Evolutionary conservation across 371 early-diverging fungal genomes (phyloP).

Genomic region (Dinochytrium kinnereticum): DNA sequence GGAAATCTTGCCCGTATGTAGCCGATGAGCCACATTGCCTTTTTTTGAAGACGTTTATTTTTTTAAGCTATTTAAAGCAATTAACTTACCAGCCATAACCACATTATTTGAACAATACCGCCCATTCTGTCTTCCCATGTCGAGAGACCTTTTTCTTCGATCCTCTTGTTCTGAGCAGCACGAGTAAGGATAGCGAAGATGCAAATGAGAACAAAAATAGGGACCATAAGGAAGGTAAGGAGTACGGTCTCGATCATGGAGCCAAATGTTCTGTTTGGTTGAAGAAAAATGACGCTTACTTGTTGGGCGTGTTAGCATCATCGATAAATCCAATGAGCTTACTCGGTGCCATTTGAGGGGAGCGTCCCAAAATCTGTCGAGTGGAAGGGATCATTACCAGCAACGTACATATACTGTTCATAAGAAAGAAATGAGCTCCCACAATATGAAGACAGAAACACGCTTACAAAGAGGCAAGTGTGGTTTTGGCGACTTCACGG

Average conservation of each 20-base stretch:
- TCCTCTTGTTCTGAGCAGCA: not conserved
- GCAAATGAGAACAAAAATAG: not conserved
- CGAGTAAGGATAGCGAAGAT: not conserved
- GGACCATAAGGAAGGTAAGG: not conserved
- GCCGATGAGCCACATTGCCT: not conserved
- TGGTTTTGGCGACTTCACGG: not conserved
- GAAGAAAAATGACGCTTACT: not conserved
- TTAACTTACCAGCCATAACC: not conserved
- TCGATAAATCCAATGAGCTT: no score
- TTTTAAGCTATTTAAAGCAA: no score
- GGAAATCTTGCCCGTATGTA: conserved; percentile 1
- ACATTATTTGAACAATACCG: not conserved
- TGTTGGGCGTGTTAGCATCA: not conserved
- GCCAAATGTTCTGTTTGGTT: conserved; percentile 2
- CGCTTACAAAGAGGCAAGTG: not conserved
- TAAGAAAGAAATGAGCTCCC: not conserved
- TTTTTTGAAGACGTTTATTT: no score
- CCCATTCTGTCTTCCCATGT: not conserved
- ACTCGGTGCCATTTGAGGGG: conserved; percentile 1
- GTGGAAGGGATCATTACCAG: conserved; percentile 2
- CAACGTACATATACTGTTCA: not conserved
- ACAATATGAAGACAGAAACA: not conserved
- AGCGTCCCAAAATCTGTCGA: not conserved
- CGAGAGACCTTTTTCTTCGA: not conserved
- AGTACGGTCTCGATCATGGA: conserved; percentile 2